Evolutionary conservation across 192 early-diverging fungal species (phyloP).

Genomic region (Podila horticola): DNA sequence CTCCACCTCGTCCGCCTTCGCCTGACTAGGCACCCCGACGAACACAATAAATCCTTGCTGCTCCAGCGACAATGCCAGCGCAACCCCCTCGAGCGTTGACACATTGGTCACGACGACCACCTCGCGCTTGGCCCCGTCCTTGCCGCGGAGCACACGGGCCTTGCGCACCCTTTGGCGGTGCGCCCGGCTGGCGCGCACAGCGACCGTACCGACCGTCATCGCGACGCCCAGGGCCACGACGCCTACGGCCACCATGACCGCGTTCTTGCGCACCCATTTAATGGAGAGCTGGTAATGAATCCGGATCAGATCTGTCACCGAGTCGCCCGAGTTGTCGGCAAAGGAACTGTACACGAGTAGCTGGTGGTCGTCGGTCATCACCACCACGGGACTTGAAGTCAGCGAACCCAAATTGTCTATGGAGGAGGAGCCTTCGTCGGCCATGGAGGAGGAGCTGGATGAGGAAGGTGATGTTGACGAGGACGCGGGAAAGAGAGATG

Average conservation of each 20-base stretch:
- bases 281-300: conserved; percentile 25
- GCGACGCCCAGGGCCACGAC: conserved; percentile 3
- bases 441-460: not conserved
- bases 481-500: not conserved
- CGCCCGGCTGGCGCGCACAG: conserved; percentile 7
- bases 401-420: not conserved
- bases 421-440: not conserved
- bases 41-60: conserved; percentile 47
- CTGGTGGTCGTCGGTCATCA: not conserved
- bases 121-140: conserved; percentile 25
- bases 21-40: conserved; percentile 30
- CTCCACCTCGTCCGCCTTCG: conserved; percentile 15
- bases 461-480: conserved; percentile 3
- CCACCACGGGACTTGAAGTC: conserved; percentile 2
- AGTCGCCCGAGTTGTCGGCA: conserved; percentile 4
- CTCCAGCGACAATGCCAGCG: conserved; percentile 31
- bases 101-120: conserved; percentile 24
- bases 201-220: conserved; percentile 18
- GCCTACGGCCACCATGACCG: conserved; percentile 1
- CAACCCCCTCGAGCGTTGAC: conserved; percentile 21
- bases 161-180: conserved; percentile 10
- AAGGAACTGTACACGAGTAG: conserved; percentile 11
- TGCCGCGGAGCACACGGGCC: conserved; percentile 10
- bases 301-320: conserved; percentile 24
- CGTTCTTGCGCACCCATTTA: conserved; percentile 33